Evolutionary conservation across 306 rosid genomes (phyloP), one percentile per base, ranked within the genome.

Genomic region (Castanospermum australe): DNA sequence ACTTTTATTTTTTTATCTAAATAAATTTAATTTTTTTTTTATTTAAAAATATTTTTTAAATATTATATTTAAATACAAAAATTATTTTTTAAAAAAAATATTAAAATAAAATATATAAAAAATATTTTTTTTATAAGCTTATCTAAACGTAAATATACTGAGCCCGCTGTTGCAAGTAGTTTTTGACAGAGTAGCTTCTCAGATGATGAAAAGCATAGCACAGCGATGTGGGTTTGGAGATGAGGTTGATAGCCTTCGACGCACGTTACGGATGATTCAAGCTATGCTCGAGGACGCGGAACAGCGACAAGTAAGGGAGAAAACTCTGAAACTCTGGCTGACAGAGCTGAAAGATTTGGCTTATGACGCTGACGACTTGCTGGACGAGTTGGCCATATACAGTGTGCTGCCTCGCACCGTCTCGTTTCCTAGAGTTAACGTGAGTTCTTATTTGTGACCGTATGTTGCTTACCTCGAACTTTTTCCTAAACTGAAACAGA

Each of bases 231-330:
- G 60, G 9, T 5, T 79, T 35, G 72, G 15, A 32, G 64, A 9
- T 13, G 71, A 60, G 33, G 48, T 60, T 14, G 38, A 33, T 20
- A 79, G 7, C 32, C 68, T 79, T 10, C 38, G 5, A 38, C 60
- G 38, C 15, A 5, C 61, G 20, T 22, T 79, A 35, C 32, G 42
- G 5, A 11, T n/a, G 30, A 41, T 78, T 67, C 68, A 67, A 32
- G 82, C 69, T 1, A 76, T 67, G 57, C 74, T 78, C 7, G 76
- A 42, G 30, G 82, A 78, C n/a, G 82, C 82, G 28, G 82, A 78
- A 28, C 60, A 20, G 50, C 59, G 44, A 54, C 68, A 78, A 28
- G 21, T 44, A 12, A 67, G 24, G 18, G 65, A 78, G 9, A 56
- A 32, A 2, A 38, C 44, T n/a, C 15, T 42, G 28, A 56, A 74